Conservation (phyloP, 805 yeast genomes). For the Cyberlindnera subsufficiens region DNA sequence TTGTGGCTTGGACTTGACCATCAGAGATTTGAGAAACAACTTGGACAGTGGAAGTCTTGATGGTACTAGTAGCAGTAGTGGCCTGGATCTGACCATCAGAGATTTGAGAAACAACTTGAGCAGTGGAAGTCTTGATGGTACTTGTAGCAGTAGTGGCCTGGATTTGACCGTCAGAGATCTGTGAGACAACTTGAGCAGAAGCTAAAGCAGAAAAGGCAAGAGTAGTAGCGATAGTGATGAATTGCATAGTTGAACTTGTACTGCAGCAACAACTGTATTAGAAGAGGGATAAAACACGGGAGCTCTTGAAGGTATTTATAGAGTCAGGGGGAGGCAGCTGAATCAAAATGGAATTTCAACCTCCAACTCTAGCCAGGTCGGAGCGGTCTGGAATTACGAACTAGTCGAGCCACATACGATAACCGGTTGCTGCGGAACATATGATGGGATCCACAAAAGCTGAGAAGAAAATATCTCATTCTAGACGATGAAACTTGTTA, state of each 20-base stretch:
- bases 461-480: too few species aligned
- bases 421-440: too few species aligned
- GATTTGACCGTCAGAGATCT: slow-evolving; percentile 38
- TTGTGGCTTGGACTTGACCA: slow-evolving; percentile 34
- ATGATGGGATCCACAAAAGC: too few species aligned
- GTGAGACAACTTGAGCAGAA: slow-evolving; percentile 29
- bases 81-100: slow-evolving; percentile 28
- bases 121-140: slow-evolving; percentile 4
- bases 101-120: slow-evolving; percentile 23
- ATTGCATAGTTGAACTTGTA: slow-evolving; percentile 13
- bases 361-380: too few species aligned
- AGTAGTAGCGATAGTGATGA: slow-evolving; percentile 10
- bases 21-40: slow-evolving; percentile 44
- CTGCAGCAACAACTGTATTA: not conserved
- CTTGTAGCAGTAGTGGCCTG: slow-evolving; percentile 21
- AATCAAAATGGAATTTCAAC: too few species aligned
- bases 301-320: too few species aligned
- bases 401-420: too few species aligned
- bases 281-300: too few species aligned
- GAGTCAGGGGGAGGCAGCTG: too few species aligned
- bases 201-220: slow-evolving; percentile 12
- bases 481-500: too few species aligned
- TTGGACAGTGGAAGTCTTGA: slow-evolving; percentile 41
- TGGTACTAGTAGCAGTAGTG: slow-evolving; percentile 19
- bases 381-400: too few species aligned